Conservation (phyloP, 176 grass and related monocot species). For the Juncus inflexus region DNA sequence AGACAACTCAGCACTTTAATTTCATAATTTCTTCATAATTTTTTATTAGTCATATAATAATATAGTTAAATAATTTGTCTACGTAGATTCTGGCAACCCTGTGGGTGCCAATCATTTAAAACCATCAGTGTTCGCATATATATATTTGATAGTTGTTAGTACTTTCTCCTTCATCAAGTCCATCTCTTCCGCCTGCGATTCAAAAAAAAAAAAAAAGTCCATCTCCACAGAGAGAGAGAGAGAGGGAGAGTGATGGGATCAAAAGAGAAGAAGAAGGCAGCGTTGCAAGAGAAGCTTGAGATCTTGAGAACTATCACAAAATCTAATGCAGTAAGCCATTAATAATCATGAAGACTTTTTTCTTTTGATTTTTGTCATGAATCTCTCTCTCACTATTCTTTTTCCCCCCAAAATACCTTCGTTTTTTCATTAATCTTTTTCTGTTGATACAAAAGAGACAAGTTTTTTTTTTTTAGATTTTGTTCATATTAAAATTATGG, state of each 20-base stretch:
- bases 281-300: conserved; percentile 53
- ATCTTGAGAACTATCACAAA: conserved; percentile 51
- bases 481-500: no score
- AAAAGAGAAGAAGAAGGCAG: conserved; percentile 42
- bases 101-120: neutral
- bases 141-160: neutral
- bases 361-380: neutral
- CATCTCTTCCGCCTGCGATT: no score
- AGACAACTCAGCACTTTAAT: no score
- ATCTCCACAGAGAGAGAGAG: conserved; percentile 9
- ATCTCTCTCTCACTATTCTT: neutral
- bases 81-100: neutral
- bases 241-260: conserved; percentile 37
- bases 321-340: conserved; percentile 40
- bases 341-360: conserved; percentile 1
- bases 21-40: no score
- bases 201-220: no score
- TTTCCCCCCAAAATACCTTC: no score
- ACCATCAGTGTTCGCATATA: neutral
- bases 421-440: no score
- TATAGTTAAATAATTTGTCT: neutral
- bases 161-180: no score
- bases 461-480: neutral
- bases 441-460: neutral
- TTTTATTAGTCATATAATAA: no score